Evolutionary conservation across 768 basidiomycete species (phyloP).

Genomic region (Xerocomellus intermedius): DNA sequence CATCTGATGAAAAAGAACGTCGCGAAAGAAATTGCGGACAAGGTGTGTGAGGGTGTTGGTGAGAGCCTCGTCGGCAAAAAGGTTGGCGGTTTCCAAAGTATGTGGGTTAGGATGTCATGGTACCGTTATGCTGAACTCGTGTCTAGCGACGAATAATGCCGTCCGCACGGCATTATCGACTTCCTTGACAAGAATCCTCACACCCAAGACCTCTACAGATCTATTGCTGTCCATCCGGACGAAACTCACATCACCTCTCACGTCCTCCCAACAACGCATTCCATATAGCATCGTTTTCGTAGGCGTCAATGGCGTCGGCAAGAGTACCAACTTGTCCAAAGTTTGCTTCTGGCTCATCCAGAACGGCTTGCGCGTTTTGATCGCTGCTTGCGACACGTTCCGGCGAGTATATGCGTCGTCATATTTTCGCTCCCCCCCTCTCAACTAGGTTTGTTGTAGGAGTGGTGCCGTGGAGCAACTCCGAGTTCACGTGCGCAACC

Average conservation of each 20-base stretch:
- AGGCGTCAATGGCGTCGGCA: conserved; percentile 98
- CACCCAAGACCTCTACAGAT: conserved; percentile 97
- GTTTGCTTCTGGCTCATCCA: conserved; percentile 99
- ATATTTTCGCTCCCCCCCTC: not conserved
- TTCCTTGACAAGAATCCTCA: conserved; percentile 89
- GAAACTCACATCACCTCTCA: conserved; percentile 72
- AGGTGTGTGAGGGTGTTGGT: conserved; percentile 93
- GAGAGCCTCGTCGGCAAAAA: conserved; percentile 87
- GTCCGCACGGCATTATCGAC: conserved; percentile 81
- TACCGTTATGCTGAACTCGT: conserved; percentile 4
- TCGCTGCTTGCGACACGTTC: conserved; percentile 99
- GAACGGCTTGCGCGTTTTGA: conserved; percentile 88
- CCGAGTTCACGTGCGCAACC: conserved; percentile 91
- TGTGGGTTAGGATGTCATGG: conserved; percentile 19
- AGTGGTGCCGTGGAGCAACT: conserved; percentile 98
- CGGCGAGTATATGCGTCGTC: conserved; percentile 43
- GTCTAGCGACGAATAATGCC: conserved; percentile 75
- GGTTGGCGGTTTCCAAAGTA: conserved; percentile 87
- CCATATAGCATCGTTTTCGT: conserved; percentile 96
- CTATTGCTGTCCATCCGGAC: conserved; percentile 88
- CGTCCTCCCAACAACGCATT: conserved; percentile 72
- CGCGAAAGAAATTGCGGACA: conserved; percentile 91
- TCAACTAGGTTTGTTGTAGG: conserved; percentile 37
- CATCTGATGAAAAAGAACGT: conserved; percentile 99
- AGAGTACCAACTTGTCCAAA: conserved; percentile 96